Conservation (phyloP, 2,329 filamentous ascomycete species). For the Ceratocystis destructans region DNA sequence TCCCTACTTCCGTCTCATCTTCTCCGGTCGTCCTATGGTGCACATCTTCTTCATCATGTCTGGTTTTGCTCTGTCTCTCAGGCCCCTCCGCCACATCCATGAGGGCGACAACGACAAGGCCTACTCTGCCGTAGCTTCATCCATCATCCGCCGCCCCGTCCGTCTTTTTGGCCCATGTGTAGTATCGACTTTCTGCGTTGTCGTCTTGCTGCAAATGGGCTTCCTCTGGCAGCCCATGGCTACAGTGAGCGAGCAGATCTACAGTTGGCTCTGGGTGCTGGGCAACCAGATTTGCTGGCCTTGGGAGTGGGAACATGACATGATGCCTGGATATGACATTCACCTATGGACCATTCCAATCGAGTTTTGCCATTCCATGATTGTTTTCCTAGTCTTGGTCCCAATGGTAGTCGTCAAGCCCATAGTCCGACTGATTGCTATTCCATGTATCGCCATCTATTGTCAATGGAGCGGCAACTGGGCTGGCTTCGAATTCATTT, state of each 20-base stretch:
- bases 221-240: conserved; percentile 18
- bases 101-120: conserved; percentile 13
- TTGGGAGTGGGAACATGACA: conserved; percentile 20
- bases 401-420: conserved; percentile 36
- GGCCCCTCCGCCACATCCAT: conserved; percentile 33
- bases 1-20: conserved; percentile 40
- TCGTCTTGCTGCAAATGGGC: conserved; percentile 26
- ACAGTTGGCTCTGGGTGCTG: conserved; percentile 32
- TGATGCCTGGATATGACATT: conserved; percentile 33
- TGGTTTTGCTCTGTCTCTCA: conserved; percentile 45
- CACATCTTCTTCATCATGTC: conserved; percentile 50
- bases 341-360: conserved; percentile 52
- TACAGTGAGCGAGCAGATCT: conserved; percentile 27
- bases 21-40: conserved; percentile 43
- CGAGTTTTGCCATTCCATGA: conserved; percentile 45
- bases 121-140: conserved; percentile 30
- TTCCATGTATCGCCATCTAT: conserved; percentile 31
- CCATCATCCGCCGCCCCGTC: conserved; percentile 38
- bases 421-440: conserved; percentile 31
- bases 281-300: conserved; percentile 21
- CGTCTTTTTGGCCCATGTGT: conserved; percentile 39
- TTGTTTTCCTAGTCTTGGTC: conserved; percentile 41
- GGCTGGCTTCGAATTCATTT: conserved; percentile 30
- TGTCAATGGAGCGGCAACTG: conserved; percentile 24
- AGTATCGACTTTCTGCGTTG: conserved; percentile 37